Evolutionary conservation across 352 stramenopile genomes (phyloP).

Genomic region (Phytophthora pistaciae): DNA sequence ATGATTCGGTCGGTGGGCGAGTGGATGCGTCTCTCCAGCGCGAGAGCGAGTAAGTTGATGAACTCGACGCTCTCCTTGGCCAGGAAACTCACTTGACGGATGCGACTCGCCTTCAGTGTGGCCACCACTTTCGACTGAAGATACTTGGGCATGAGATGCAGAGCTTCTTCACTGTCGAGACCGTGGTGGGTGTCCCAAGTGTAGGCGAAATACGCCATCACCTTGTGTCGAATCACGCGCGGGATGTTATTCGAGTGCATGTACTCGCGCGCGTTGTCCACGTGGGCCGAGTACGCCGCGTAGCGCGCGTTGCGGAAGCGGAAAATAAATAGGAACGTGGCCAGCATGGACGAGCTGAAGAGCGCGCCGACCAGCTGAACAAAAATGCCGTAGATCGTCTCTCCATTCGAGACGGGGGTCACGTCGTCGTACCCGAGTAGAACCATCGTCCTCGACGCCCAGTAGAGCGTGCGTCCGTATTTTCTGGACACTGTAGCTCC

Average conservation of each 20-base stretch:
- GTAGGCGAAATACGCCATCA: slow-evolving; percentile 35
- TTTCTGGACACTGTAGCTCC: slow-evolving; percentile 47
- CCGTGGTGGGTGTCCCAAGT: slow-evolving; percentile 62
- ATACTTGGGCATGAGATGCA: slow-evolving; percentile 58
- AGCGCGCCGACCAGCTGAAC: slow-evolving; percentile 51
- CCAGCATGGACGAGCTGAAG: slow-evolving; percentile 59
- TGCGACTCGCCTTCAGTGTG: slow-evolving; percentile 61
- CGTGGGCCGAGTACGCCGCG: slow-evolving; percentile 54
- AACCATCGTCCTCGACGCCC: slow-evolving; percentile 59
- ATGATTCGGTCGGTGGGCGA: slow-evolving; percentile 64
- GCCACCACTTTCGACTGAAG: slow-evolving; percentile 62
- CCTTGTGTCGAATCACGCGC: slow-evolving; percentile 17
- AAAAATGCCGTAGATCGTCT: slow-evolving; percentile 58
- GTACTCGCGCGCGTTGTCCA: slow-evolving; percentile 72
- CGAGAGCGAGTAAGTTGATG: slow-evolving; percentile 59
- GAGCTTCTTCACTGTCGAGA: slow-evolving; percentile 60
- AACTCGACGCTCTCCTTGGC: slow-evolving; percentile 74
- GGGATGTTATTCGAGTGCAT: slow-evolving; percentile 73
- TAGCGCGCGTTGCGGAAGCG: slow-evolving; percentile 55
- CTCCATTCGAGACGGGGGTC: slow-evolving; percentile 53
- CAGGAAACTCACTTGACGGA: slow-evolving; percentile 70
- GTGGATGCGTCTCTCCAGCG: slow-evolving; percentile 56
- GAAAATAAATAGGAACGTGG: slow-evolving; percentile 75
- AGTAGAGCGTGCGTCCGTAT: slow-evolving; percentile 63
- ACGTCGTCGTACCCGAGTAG: slow-evolving; percentile 68